Conservation (phyloP, 257 asterid species). For the Paulownia fortunei region DNA sequence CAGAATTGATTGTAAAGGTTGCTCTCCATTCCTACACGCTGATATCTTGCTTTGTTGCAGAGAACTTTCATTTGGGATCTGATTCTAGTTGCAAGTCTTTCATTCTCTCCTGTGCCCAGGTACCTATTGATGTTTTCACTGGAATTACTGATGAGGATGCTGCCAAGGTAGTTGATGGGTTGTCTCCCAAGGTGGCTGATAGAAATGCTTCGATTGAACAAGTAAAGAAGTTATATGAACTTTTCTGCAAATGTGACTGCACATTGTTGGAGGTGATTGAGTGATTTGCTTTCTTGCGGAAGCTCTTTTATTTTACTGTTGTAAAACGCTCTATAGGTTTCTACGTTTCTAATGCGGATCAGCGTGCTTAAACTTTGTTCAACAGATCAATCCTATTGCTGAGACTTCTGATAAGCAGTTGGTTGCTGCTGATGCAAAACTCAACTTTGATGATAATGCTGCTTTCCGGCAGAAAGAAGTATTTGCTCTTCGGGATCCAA, state of each 20-base stretch:
- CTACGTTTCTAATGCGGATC: conserved; percentile 13
- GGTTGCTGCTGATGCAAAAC: conserved; percentile 99
- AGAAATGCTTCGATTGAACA: conserved; percentile 82
- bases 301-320: not conserved
- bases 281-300: not conserved
- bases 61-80: not conserved
- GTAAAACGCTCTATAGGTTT: not conserved
- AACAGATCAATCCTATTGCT: conserved; percentile 93
- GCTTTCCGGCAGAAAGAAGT: conserved; percentile 88
- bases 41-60: conserved; percentile 19
- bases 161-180: conserved; percentile 95
- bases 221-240: conserved; percentile 95
- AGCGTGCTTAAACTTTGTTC: conserved; percentile 26
- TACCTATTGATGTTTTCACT: conserved; percentile 83
- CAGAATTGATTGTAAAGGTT: conserved; percentile 96
- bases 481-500: conserved; percentile 85
- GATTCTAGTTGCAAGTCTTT: conserved; percentile 9
- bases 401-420: conserved; percentile 90
- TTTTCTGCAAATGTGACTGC: conserved; percentile 95
- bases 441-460: conserved; percentile 98
- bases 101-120: conserved; percentile 53
- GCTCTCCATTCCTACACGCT: conserved; percentile 15
- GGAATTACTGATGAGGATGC: conserved; percentile 97
- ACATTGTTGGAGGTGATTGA: conserved; percentile 86
- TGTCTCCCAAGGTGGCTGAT: conserved; percentile 87